Conservation (phyloP, 2,329 filamentous ascomycete species). For the Nakataea oryzae region DNA sequence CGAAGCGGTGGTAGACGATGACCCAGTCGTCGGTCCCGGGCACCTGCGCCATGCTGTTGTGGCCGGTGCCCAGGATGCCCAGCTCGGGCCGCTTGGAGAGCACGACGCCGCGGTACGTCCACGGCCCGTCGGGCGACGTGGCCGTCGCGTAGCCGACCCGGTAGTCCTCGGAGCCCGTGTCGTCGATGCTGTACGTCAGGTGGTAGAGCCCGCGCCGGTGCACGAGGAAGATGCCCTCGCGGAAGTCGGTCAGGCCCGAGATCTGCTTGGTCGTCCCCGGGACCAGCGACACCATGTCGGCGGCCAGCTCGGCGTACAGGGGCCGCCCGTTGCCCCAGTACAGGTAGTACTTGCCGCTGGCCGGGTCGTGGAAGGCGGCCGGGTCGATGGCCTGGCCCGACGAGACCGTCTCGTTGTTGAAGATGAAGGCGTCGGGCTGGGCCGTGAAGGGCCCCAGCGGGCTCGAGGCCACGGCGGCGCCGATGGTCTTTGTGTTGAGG, state of each 20-base stretch:
- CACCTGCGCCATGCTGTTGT: conserved; percentile 33
- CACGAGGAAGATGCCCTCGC: conserved; percentile 30
- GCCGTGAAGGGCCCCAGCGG: conserved; percentile 52
- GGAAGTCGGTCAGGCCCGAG: conserved; percentile 28
- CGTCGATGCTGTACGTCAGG: conserved; percentile 35
- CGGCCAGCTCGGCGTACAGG: conserved; percentile 28
- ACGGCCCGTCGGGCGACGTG: conserved; percentile 25
- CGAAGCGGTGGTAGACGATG: conserved; percentile 37
- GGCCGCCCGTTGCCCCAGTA: conserved; percentile 47
- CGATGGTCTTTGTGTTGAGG: conserved; percentile 46
- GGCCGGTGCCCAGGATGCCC: conserved; percentile 33
- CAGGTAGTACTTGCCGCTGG: conserved; percentile 44
- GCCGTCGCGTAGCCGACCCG: conserved; percentile 34
- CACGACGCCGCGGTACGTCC: conserved; percentile 32
- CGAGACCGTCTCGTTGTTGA: conserved; percentile 33
- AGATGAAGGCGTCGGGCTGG: conserved; percentile 39
- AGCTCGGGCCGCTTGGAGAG: conserved; percentile 27
- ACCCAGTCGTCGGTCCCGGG: conserved; percentile 37
- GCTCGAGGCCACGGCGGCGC: conserved; percentile 44
- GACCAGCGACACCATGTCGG: conserved; percentile 35
- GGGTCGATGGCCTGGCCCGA: conserved; percentile 46
- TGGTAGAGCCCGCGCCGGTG: conserved; percentile 34
- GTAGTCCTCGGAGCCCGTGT: conserved; percentile 34
- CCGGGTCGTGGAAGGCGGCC: conserved; percentile 48
- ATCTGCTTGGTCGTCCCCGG: conserved; percentile 20